Base-by-base conservation (phyloP, 208 protist genomes). In the Strigomonas culicis region DNA sequence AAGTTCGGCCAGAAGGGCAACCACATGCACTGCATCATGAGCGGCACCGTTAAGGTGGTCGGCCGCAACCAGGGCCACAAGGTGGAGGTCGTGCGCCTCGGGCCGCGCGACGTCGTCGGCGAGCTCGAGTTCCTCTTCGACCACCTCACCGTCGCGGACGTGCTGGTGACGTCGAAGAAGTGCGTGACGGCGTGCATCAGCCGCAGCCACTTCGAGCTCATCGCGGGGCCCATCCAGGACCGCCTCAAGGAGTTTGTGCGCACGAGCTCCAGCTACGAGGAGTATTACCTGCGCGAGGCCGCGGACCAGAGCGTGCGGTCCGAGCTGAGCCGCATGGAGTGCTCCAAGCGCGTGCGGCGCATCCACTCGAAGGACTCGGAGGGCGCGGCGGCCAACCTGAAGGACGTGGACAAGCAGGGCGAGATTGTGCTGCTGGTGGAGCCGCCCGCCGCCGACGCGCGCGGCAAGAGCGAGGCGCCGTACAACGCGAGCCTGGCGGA, bases 101-200 rank as follows among this genome's bases (percentile, higher is more conserved):
- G 63, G 60, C 65, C 70, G 43, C 86, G 86, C 32, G 75, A 93
- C 69, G 79, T 93, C 11, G 72, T 95, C n/a, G 92, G 92, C 30
- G 88, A 97, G 70, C 63, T 97, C 10, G 88, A 97, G 75, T 97
- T 97, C 59, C 73, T 97, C 61, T 93, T 94, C 63, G 70, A 81
- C 56, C 85, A 95, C 55, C 73, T 83, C 32, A 75, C 84, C 15
- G 87, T 94, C 0, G 89, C 92, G 11, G 92, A 97, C 65, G 86
- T 97, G n/a, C 60, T 95, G 0, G 92, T 77, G 27, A 66, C 63
- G 4, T 91, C 85, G 25, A 68, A 52, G 32, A 60, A 63, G 32
- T 71, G 90, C 27, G 62, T 65, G 10, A 91, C 87, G 10, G 87
- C 83, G 8, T 79, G 79, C 63, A 88, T 97, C 63, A 90, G 84